Base-by-base conservation (phyloP, 306 rosid genomes). In the Abrus pulchellus region DNA sequence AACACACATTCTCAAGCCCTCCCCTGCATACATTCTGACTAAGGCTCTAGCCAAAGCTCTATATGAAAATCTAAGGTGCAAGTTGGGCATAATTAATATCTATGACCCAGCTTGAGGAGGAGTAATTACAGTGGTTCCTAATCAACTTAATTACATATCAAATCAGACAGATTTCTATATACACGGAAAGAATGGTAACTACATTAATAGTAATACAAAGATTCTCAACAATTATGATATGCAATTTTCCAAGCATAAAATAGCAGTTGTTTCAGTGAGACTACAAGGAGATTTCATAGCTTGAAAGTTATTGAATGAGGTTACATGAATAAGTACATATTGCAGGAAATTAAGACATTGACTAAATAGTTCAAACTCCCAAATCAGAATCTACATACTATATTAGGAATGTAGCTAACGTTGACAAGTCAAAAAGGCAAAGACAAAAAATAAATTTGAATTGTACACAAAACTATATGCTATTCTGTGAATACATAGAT, bases 341-440 rank as follows among this genome's bases (percentile, higher is more conserved):
- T 12, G 27, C 44, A 32, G 1, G 40, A 33, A 61, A 32, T 61
- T 34, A 36, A 13, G 2, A 36, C 9, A 36, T 63, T n/a, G 1
- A 11, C 12, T 36, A 6, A 36, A 38, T 30, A 63, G 5, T 59
- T 59, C 9, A 59, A 62, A 38, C 48, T 38, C 67, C 6, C 12
- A 63, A 63, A 36, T 38, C 11, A 14, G 5, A 60, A 43, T 10
- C 59, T 74, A 44, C 30, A 43, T 44, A 44, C 3, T 20, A 20
- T 20, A 20, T 20, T 20, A 20, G 54, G 34, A 74, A 59, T 43
- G 32, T 59, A 28, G 44, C 69, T 9, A 36, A 63, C 2, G 20
- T 76, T 36, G 48, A 63, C 47, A 48, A 62, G 38, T 13, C 33
- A 33, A 33, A 61, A 38, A 33, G 43, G 36, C 56, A 68, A 68